Evolutionary conservation across 1,139 yeast species (phyloP).

Genomic region (Chernovozyma aurita): DNA sequence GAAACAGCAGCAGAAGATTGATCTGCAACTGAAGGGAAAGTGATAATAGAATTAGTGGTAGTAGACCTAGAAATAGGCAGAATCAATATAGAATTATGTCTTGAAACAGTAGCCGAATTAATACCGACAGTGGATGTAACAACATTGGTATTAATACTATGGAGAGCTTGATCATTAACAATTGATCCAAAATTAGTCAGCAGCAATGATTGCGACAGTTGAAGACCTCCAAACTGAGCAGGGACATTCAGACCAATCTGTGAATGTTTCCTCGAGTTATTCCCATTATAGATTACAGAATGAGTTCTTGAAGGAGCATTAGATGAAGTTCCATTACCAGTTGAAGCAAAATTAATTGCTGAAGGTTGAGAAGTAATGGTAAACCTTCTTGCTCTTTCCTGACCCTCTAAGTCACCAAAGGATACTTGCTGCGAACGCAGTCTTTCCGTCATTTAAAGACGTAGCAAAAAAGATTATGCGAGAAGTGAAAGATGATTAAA

Average conservation of each 20-base stretch:
- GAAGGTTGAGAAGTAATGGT: conserved; percentile 46
- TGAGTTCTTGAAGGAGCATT: conserved; percentile 2
- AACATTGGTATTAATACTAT: neutral
- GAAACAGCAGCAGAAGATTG: conserved; percentile 8
- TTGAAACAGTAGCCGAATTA: neutral
- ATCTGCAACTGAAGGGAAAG: neutral
- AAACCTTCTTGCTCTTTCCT: conserved; percentile 39
- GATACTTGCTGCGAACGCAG: conserved; percentile 27
- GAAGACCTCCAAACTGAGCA: neutral
- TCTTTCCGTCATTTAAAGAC: conserved; percentile 4
- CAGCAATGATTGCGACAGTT: neutral
- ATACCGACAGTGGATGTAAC: no score
- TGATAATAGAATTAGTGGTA: neutral
- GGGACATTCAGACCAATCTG: neutral
- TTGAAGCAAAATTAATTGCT: conserved; percentile 15
- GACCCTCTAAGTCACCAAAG: conserved; percentile 34
- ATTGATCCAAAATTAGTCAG: neutral
- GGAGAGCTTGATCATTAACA: neutral
- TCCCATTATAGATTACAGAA: neutral
- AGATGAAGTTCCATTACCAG: neutral
- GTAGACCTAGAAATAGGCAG: neutral
- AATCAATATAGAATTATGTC: conserved; percentile 3
- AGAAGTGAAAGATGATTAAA: no score
- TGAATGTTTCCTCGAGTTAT: conserved; percentile 1
- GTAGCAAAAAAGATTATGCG: no score